Evolutionary conservation across 306 rosid species (phyloP).

Genomic region (Quercus suber): DNA sequence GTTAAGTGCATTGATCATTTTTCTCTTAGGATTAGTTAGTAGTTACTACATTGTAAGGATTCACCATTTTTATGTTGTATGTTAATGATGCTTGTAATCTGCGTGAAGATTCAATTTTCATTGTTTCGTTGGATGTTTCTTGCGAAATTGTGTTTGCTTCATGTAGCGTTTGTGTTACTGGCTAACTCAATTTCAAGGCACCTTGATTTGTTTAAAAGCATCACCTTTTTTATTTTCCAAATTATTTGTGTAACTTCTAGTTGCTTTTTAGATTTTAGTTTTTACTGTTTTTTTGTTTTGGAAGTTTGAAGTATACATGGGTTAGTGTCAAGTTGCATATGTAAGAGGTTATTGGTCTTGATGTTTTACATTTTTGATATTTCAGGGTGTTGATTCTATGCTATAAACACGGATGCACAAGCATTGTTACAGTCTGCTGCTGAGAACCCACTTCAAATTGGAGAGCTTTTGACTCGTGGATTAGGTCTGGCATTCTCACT

Average conservation of each 20-base stretch:
- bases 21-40: too few species aligned
- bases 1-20: too few species aligned
- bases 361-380: slow-evolving; percentile 31
- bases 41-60: too few species aligned
- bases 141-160: not conserved
- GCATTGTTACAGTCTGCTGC: slow-evolving; percentile 85
- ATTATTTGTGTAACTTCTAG: not conserved
- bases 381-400: slow-evolving; percentile 92
- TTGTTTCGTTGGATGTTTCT: not conserved
- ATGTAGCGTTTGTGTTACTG: not conserved
- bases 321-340: not conserved
- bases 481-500: slow-evolving; percentile 65
- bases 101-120: not conserved
- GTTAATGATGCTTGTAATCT: not conserved
- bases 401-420: slow-evolving; percentile 97
- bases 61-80: not conserved
- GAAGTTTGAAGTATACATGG: not conserved
- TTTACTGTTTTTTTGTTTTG: not conserved
- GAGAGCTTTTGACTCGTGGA: slow-evolving; percentile 97
- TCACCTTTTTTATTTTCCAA: not conserved
- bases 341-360: slow-evolving; percentile 25
- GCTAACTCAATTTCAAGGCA: not conserved
- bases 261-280: not conserved
- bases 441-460: slow-evolving; percentile 85
- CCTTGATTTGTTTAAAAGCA: not conserved